Conservation (phyloP, 176 grass and related monocot genomes). For the Avena insularis region DNA sequence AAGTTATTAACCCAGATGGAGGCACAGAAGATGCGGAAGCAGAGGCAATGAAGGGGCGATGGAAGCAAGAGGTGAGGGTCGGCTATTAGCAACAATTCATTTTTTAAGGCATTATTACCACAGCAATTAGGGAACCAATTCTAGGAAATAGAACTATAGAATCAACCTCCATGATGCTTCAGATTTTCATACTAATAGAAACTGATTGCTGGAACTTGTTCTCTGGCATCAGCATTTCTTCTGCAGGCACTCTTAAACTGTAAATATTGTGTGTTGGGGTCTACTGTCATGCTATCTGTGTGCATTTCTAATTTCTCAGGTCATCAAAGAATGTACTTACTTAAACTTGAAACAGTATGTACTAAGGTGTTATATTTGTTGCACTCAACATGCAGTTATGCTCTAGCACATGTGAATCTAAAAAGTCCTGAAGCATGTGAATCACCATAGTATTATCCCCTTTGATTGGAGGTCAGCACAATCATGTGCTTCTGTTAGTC, state of each 20-base stretch:
- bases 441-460: neutral
- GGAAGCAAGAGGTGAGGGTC: slow-evolving; percentile 86
- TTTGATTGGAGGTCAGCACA: slow-evolving; percentile 4
- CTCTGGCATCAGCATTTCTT: slow-evolving; percentile 13
- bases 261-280: slow-evolving; percentile 8
- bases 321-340: slow-evolving; percentile 14
- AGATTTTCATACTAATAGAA: neutral
- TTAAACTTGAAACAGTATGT: slow-evolving; percentile 7
- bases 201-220: slow-evolving; percentile 3
- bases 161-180: neutral
- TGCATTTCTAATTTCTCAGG: slow-evolving; percentile 13
- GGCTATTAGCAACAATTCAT: neutral
- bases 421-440: neutral
- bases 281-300: slow-evolving; percentile 23
- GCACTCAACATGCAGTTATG: neutral
- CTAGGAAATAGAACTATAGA: neutral
- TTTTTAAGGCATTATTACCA: neutral
- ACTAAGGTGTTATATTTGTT: neutral
- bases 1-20: slow-evolving; percentile 97
- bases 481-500: slow-evolving; percentile 1
- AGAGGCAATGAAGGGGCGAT: slow-evolving; percentile 84
- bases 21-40: slow-evolving; percentile 85
- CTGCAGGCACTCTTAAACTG: slow-evolving; percentile 12
- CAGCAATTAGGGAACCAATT: neutral
- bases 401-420: neutral